Conservation (phyloP, 768 basidiomycete species). For the Xerocomellus dryophilus region DNA sequence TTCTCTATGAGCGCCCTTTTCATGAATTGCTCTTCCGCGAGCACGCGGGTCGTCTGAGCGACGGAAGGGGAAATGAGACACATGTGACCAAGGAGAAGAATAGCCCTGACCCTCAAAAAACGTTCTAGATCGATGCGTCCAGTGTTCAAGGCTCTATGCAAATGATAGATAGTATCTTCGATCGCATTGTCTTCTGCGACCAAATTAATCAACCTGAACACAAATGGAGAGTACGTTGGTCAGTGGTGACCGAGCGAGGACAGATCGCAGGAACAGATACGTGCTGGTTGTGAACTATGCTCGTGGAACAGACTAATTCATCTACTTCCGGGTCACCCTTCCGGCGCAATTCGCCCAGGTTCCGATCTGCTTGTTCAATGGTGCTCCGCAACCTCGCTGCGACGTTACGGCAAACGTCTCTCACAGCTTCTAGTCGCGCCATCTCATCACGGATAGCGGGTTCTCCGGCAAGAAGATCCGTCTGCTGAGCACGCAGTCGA, state of each 20-base stretch:
- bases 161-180: constrained; percentile 96
- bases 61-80: constrained; percentile 17
- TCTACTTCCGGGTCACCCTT: constrained; percentile 93
- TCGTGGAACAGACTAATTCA: constrained; percentile 93
- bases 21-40: constrained; percentile 96
- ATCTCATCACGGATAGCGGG: constrained; percentile 97
- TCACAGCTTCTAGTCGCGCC: constrained; percentile 88
- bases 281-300: constrained; percentile 96
- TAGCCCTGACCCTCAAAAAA: constrained; percentile 75
- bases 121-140: constrained; percentile 92
- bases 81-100: constrained; percentile 15
- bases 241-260: constrained; percentile 9
- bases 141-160: constrained; percentile 88
- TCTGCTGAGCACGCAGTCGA: constrained; percentile 74
- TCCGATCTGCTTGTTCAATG: constrained; percentile 66
- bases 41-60: constrained; percentile 69
- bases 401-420: constrained; percentile 84
- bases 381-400: constrained; percentile 60
- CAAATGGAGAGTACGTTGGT: constrained; percentile 6
- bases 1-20: constrained; percentile 93
- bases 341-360: constrained; percentile 71
- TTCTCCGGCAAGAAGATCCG: constrained; percentile 83
- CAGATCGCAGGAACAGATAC: constrained; percentile 2
- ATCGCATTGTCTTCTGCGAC: constrained; percentile 99
- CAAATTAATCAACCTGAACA: constrained; percentile 79